phyloP scores from a whole-genome alignment of 2,329 filamentous ascomycete genomes.

The Chaetomium sp. region DNA sequence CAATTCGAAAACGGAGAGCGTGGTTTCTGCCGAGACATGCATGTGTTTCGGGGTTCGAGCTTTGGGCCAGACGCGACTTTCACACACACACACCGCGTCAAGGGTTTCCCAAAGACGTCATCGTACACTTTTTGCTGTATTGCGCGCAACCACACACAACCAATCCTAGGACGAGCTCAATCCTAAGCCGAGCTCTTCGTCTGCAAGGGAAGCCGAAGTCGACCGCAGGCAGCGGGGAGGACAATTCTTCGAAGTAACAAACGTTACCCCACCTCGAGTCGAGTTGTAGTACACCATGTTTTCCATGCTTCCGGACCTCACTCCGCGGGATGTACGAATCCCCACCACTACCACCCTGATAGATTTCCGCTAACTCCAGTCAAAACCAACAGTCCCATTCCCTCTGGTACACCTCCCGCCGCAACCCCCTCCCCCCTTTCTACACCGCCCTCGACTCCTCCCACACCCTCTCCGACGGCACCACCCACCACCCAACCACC shows the following conservation, averaged over 20 bases:
- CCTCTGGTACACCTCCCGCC: conserved; percentile 65
- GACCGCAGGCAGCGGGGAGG: too few relatives aligned
- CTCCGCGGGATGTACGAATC: conserved; percentile 61
- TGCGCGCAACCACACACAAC: too few relatives aligned
- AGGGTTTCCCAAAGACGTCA: too few relatives aligned
- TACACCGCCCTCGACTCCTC: conserved; percentile 21
- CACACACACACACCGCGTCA: too few relatives aligned
- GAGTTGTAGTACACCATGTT: conserved; percentile 41
- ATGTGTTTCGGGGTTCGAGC: neutral
- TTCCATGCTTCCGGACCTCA: conserved; percentile 58
- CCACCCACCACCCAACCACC: neutral
- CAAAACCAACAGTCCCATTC: conserved; percentile 54
- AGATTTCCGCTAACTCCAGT: conserved; percentile 5
- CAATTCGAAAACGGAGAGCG: too few relatives aligned
- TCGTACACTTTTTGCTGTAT: too few relatives aligned
- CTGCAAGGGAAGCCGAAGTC: too few relatives aligned
- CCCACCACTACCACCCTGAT: neutral
- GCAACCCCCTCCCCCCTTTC: conserved; percentile 36
- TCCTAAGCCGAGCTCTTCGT: too few relatives aligned
- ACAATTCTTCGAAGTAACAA: neutral
- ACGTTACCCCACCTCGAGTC: neutral
- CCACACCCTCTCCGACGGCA: conserved; percentile 14
- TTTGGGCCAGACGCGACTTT: too few relatives aligned
- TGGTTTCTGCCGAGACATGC: neutral
- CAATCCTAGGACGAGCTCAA: too few relatives aligned